These are phyloP conservation scores for Rhododendron vialii DNA, from an alignment of 148 eudicot species.

Conservation along the genomic window DNA sequence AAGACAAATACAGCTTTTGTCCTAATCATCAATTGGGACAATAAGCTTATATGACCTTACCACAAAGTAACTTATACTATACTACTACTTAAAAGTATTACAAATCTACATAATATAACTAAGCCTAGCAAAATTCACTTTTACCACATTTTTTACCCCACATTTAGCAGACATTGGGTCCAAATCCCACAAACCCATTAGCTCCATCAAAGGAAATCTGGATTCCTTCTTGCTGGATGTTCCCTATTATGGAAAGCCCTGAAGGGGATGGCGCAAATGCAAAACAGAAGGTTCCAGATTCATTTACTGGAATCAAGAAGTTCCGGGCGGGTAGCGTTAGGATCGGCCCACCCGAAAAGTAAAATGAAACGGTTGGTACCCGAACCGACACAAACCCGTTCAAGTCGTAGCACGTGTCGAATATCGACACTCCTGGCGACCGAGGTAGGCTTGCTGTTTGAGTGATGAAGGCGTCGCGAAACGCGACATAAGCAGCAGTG, in stretches of 20 bases:
- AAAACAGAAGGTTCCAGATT: conserved; percentile 78
- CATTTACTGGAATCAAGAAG: conserved; percentile 73
- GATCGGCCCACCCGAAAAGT: conserved; percentile 68
- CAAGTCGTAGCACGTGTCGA: conserved; percentile 80
- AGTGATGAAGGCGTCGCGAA: conserved; percentile 57
- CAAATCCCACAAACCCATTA: conserved; percentile 80
- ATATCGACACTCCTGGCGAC: conserved; percentile 44
- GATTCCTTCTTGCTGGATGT: conserved; percentile 94
- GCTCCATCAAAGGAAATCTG: conserved; percentile 82
- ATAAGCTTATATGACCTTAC: neutral
- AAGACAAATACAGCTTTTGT: neutral
- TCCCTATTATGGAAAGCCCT: conserved; percentile 72
- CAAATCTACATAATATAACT: neutral
- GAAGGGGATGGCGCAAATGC: conserved; percentile 76
- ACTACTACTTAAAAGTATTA: neutral
- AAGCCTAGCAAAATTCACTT: neutral
- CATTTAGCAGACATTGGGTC: conserved; percentile 73
- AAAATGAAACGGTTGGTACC: conserved; percentile 87
- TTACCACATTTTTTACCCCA: neutral
- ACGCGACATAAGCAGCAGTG: conserved; percentile 51
- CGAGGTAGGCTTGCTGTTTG: conserved; percentile 61
- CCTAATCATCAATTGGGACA: neutral
- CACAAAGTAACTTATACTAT: neutral
- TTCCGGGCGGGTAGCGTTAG: conserved; percentile 80
- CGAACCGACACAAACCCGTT: conserved; percentile 65